Conservation (phyloP, 2,329 filamentous ascomycete species). For the Trichoderma gracile region DNA sequence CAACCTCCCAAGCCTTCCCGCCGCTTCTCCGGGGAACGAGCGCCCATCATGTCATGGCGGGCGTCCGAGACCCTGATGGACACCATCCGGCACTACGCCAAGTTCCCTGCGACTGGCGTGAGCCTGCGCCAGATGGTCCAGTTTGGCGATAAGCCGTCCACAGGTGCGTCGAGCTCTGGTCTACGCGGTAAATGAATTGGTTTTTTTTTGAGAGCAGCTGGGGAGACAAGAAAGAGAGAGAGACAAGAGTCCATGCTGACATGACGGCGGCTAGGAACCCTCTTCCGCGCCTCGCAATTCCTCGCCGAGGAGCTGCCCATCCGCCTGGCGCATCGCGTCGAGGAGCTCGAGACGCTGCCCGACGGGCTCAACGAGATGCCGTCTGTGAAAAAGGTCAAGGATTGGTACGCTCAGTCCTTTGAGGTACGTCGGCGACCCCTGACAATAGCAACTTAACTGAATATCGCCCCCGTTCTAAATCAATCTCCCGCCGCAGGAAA, state of each 20-base stretch:
- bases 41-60: constrained; percentile 81
- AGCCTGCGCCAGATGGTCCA: constrained; percentile 99
- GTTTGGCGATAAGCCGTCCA: constrained; percentile 91
- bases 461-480: too few relatives aligned
- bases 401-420: constrained; percentile 99
- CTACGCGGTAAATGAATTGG: constrained; percentile 53
- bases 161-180: constrained; percentile 57
- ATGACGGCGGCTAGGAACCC: constrained; percentile 75
- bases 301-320: constrained; percentile 97
- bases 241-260: constrained; percentile 2
- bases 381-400: constrained; percentile 89
- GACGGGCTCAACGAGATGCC: constrained; percentile 98
- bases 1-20: background rate
- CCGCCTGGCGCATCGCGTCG: constrained; percentile 90
- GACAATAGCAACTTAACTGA: background rate
- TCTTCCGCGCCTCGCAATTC: constrained; percentile 97
- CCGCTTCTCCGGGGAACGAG: constrained; percentile 7
- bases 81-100: constrained; percentile 95
- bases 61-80: constrained; percentile 88
- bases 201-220: background rate
- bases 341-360: constrained; percentile 87
- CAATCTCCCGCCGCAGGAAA: constrained; percentile 62
- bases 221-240: too few relatives aligned
- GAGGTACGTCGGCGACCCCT: constrained; percentile 65
- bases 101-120: constrained; percentile 93